A percentile compares a stretch with the other conserved stretches of the same genome.
Evolutionary conservation across 2,329 filamentous ascomycete genomes (phyloP).

Genomic region (Penicillium sp.): DNA sequence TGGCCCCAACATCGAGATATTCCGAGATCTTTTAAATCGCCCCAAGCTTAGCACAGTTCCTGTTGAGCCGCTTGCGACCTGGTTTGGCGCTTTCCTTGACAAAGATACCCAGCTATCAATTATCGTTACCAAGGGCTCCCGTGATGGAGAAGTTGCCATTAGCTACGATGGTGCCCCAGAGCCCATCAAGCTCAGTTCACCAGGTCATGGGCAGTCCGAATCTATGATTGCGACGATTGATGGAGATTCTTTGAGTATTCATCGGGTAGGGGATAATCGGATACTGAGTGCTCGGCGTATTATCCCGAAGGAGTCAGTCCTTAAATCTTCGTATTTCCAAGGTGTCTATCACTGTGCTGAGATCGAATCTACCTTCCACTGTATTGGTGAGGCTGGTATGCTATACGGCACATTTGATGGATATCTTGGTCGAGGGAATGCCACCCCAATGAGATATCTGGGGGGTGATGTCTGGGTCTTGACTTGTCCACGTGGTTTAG

Average conservation of each 20-base stretch:
- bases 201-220: constrained; percentile 17
- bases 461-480: constrained; percentile 44
- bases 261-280: constrained; percentile 32
- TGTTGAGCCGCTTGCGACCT: constrained; percentile 22
- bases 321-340: constrained; percentile 12
- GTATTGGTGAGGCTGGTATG: constrained; percentile 35
- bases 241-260: constrained; percentile 30
- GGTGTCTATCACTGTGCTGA: constrained; percentile 41
- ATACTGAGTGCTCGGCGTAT: constrained; percentile 26
- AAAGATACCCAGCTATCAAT: constrained; percentile 36
- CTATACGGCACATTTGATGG: constrained; percentile 48
- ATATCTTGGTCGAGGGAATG: constrained; percentile 42
- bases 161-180: constrained; percentile 30
- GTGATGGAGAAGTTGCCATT: constrained; percentile 30
- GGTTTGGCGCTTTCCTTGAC: constrained; percentile 44
- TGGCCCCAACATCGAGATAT: constrained; percentile 29
- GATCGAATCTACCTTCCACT: constrained; percentile 39
- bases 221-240: constrained; percentile 32
- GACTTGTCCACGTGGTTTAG: constrained; percentile 42
- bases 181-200: constrained; percentile 20
- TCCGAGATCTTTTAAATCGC: constrained; percentile 32
- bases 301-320: constrained; percentile 5
- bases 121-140: constrained; percentile 25
- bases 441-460: constrained; percentile 39
- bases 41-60: constrained; percentile 10